Base-by-base conservation (phyloP, 495 filamentous ascomycete species). In the Talaromyces proteolyticus region DNA sequence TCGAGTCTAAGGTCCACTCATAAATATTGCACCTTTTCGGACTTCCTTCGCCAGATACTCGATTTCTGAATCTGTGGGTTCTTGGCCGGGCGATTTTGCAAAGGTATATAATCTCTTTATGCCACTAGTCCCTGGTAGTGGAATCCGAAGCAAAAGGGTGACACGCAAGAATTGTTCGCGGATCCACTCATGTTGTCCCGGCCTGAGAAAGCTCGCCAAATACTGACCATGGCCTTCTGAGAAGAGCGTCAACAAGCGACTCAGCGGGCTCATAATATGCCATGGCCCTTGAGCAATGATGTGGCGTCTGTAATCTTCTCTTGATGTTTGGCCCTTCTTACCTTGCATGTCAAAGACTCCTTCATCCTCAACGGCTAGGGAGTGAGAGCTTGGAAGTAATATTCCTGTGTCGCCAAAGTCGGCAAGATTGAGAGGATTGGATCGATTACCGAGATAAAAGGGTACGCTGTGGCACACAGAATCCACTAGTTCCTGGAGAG, bases 171-270 rank as follows among this genome's bases (percentile, higher is more conserved):
- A 50, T 17, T 54, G 52, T n/a, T 50, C 47, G n/a, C 52, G 46
- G 10, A 54, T 54, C 52, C 52, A 54, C 40, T 54, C 46, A 2
- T 23, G 29, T 25, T 54, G 52, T 16, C 52, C 46, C 6, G 52
- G 52, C 18, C 47, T 39, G 29, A 54, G 39, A 44, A 54, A 41
- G 26, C 8, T 44, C 18, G 41, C 38, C 17, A 54, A 12, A 0
- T 37, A 6, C 40, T 50, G 23, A n/a, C 52, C 52, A 12, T 51
- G 5, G 19, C 39, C 53, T 24, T 55, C 53, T 6, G 25, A 52
- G 43, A 55, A 55, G 22, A 55, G 36, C 17, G 53, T 55, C 49
- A 55, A 44, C 12, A 55, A 25, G 36, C 44, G 53, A 21, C 48
- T 55, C 34, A 55, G 38, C 37, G 53, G 53, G 25, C 26, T 29